These are phyloP conservation scores for Arthrobotrys musiformis DNA, from an alignment of 2,329 filamentous ascomycete species.

Conservation along the genomic window DNA sequence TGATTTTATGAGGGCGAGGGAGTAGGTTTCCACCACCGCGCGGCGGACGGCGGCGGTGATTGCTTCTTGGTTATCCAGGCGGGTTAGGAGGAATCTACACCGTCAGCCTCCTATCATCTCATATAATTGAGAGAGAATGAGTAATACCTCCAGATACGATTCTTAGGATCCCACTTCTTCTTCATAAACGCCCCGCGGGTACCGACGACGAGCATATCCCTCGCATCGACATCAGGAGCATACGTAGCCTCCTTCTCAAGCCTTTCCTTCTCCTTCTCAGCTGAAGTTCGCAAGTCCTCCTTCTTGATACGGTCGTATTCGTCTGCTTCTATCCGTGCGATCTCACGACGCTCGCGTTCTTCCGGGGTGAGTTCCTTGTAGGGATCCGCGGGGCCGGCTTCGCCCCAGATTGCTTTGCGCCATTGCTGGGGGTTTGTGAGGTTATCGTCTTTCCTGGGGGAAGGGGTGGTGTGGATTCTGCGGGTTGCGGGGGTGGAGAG, in stretches of 20 bases:
- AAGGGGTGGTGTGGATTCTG: slow-evolving; percentile 21
- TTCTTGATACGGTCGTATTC: slow-evolving; percentile 23
- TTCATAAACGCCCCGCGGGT: slow-evolving; percentile 46
- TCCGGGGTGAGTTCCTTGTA: slow-evolving; percentile 42
- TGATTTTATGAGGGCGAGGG: slow-evolving; percentile 20
- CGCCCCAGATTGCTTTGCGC: slow-evolving; percentile 44
- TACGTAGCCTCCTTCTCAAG: slow-evolving; percentile 10
- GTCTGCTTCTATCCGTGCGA: slow-evolving; percentile 23
- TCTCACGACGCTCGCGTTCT: slow-evolving; percentile 42
- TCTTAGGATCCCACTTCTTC: slow-evolving; percentile 42
- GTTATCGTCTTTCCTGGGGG: slow-evolving; percentile 9
- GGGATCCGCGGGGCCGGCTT: slow-evolving; percentile 36
- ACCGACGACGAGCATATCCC: slow-evolving; percentile 36
- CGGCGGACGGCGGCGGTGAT: slow-evolving; percentile 48
- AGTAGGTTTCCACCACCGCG: slow-evolving; percentile 43
- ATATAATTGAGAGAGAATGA: background rate
- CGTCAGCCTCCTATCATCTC: background rate
- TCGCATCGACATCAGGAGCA: slow-evolving; percentile 38
- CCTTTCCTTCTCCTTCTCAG: slow-evolving; percentile 1
- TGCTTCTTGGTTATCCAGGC: slow-evolving; percentile 8
- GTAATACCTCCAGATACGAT: slow-evolving; percentile 42
- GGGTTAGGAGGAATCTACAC: slow-evolving; percentile 34
- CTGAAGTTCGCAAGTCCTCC: background rate
- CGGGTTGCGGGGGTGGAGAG: slow-evolving; percentile 18
- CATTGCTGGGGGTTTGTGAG: slow-evolving; percentile 42